phyloP scores from a whole-genome alignment of 2,329 filamentous ascomycete genomes.

The Sclerotinia glacialis region DNA sequence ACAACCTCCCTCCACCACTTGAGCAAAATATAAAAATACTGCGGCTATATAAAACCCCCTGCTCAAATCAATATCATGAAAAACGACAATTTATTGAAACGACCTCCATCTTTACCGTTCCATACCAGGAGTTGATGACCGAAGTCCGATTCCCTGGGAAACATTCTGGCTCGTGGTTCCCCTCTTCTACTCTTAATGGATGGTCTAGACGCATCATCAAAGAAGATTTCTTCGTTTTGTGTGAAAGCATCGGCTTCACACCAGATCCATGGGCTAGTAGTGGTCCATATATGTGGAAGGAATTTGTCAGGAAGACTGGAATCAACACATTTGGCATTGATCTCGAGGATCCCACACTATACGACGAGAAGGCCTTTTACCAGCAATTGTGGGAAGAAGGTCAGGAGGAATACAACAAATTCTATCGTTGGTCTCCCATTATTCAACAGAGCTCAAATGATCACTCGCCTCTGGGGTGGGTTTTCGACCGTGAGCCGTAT shows the following conservation, averaged over 20 bases:
- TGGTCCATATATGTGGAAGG: conserved; percentile 15
- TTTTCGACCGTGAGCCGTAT: background rate
- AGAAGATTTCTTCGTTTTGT: background rate
- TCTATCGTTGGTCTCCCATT: background rate
- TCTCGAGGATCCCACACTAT: conserved; percentile 4
- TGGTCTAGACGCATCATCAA: background rate
- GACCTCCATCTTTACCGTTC: background rate
- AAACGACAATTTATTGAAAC: background rate
- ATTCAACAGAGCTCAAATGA: background rate
- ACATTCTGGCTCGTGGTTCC: background rate
- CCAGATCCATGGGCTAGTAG: conserved; percentile 10
- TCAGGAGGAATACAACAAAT: background rate
- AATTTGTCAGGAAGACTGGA: conserved; percentile 5
- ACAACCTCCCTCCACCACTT: background rate
- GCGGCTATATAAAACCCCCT: background rate
- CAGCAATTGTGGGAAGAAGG: background rate
- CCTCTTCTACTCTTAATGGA: conserved; percentile 7
- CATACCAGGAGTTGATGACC: background rate
- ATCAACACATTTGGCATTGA: conserved; percentile 9
- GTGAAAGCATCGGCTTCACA: background rate
- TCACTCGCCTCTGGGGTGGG: background rate
- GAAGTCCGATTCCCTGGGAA: background rate
- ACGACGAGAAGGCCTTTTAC: conserved; percentile 6
- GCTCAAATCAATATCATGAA: background rate
- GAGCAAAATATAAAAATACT: background rate